These are phyloP conservation scores for Bipolaris zeicola DNA, from an alignment of 2,329 filamentous ascomycete species.

Conservation along the genomic window DNA sequence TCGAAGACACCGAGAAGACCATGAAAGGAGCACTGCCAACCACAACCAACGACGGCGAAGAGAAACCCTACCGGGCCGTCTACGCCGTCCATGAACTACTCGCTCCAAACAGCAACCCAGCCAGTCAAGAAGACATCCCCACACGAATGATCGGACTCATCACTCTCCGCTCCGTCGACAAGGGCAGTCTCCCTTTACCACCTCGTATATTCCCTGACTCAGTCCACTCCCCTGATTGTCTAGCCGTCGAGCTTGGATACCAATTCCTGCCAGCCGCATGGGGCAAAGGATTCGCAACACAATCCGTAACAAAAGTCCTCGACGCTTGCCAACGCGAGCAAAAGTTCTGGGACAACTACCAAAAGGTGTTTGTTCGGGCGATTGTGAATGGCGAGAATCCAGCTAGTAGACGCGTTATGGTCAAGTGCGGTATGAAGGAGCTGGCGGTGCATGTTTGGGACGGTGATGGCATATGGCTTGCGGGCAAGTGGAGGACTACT, in stretches of 20 bases:
- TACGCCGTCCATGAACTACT: constrained; percentile 38
- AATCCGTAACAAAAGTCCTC: constrained; percentile 31
- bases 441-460: constrained; percentile 35
- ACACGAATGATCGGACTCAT: constrained; percentile 33
- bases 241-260: constrained; percentile 32
- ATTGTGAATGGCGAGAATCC: constrained; percentile 42
- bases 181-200: constrained; percentile 19
- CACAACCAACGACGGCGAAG: constrained; percentile 9
- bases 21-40: constrained; percentile 22
- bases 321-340: constrained; percentile 22
- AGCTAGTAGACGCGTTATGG: constrained; percentile 39
- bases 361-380: constrained; percentile 37
- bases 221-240: constrained; percentile 15
- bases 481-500: constrained; percentile 31
- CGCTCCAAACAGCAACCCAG: background rate
- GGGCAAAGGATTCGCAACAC: constrained; percentile 31
- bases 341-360: constrained; percentile 31
- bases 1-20: constrained; percentile 37
- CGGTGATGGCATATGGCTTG: constrained; percentile 29
- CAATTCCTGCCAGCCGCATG: constrained; percentile 28
- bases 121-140: constrained; percentile 1
- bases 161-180: constrained; percentile 24
- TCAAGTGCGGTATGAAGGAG: constrained; percentile 35
- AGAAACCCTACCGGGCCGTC: constrained; percentile 26
- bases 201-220: constrained; percentile 17